Percentiles rank a stretch among this genome's conserved stretches.
Evolutionary conservation across 2,329 filamentous ascomycete species (phyloP).

Genomic region (Herpotrichia juniperi): DNA sequence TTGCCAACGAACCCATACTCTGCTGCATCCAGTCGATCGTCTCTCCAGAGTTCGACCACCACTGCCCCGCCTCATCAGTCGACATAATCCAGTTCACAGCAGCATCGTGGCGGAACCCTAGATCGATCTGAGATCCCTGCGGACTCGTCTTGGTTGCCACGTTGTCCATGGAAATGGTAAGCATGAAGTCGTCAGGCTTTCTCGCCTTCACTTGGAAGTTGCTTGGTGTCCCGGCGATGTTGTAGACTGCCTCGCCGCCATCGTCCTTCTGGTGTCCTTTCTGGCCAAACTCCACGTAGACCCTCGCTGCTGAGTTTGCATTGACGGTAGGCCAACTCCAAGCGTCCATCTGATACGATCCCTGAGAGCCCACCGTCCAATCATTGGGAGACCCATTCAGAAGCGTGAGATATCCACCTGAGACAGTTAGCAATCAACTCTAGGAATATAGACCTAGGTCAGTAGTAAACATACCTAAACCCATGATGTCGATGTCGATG

Average conservation of each 20-base stretch:
- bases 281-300: slow-evolving; percentile 39
- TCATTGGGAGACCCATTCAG: slow-evolving; percentile 50
- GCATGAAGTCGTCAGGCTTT: slow-evolving; percentile 36
- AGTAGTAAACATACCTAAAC: slow-evolving; percentile 25
- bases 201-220: slow-evolving; percentile 39
- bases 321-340: slow-evolving; percentile 44
- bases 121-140: slow-evolving; percentile 34
- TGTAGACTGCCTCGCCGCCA: slow-evolving; percentile 44
- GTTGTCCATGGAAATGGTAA: slow-evolving; percentile 37
- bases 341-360: slow-evolving; percentile 46
- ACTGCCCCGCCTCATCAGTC: slow-evolving; percentile 39
- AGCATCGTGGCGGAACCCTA: slow-evolving; percentile 44
- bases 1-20: slow-evolving; percentile 43
- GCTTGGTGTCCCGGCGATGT: slow-evolving; percentile 31
- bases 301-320: slow-evolving; percentile 34
- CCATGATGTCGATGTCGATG: slow-evolving; percentile 24
- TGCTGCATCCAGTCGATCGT: slow-evolving; percentile 51
- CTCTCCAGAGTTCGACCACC: slow-evolving; percentile 44
- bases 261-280: slow-evolving; percentile 37
- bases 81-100: slow-evolving; percentile 47
- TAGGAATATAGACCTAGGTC: background rate
- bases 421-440: slow-evolving; percentile 8
- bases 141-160: slow-evolving; percentile 41
- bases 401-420: slow-evolving; percentile 45
- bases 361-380: slow-evolving; percentile 37